These are phyloP conservation scores for Cordyceps cicadae DNA, from an alignment of 2,329 filamentous ascomycete species.

Conservation along the genomic window DNA sequence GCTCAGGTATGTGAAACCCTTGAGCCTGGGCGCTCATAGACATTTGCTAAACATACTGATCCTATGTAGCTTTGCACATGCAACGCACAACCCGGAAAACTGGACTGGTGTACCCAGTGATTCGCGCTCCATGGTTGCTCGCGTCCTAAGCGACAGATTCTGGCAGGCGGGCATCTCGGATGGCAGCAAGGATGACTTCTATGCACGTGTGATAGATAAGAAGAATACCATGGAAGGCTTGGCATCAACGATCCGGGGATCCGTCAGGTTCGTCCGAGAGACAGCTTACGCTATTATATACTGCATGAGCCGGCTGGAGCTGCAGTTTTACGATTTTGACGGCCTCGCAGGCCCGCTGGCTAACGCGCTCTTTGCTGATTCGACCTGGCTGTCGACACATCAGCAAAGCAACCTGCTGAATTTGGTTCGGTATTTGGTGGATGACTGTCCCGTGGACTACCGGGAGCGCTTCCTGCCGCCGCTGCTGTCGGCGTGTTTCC, in stretches of 20 bases:
- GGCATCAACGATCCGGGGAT: slow-evolving; percentile 83
- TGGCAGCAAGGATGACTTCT: slow-evolving; percentile 94
- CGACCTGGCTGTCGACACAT: slow-evolving; percentile 76
- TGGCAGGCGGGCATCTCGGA: slow-evolving; percentile 97
- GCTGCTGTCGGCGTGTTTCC: slow-evolving; percentile 72
- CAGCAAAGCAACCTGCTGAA: slow-evolving; percentile 92
- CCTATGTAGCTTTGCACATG: slow-evolving; percentile 65
- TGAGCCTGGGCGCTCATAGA: background rate
- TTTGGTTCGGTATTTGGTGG: slow-evolving; percentile 78
- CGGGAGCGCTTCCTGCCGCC: slow-evolving; percentile 76
- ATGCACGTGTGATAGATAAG: slow-evolving; percentile 80
- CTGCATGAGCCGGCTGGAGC: slow-evolving; percentile 79
- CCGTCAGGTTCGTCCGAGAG: slow-evolving; percentile 82
- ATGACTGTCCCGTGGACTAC: slow-evolving; percentile 77
- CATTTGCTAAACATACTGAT: slow-evolving; percentile 10
- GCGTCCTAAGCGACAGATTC: slow-evolving; percentile 87
- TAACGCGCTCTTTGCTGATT: slow-evolving; percentile 74
- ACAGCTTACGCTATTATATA: slow-evolving; percentile 91
- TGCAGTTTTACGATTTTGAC: slow-evolving; percentile 82
- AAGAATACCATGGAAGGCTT: slow-evolving; percentile 87
- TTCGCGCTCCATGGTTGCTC: slow-evolving; percentile 66
- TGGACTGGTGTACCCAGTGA: slow-evolving; percentile 72
- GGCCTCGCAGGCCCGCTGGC: slow-evolving; percentile 78
- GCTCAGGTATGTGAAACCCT: slow-evolving; percentile 45
- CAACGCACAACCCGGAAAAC: slow-evolving; percentile 77